phyloP scores from a whole-genome alignment of 257 asterid genomes.

The Fraxinus cuspidata region DNA sequence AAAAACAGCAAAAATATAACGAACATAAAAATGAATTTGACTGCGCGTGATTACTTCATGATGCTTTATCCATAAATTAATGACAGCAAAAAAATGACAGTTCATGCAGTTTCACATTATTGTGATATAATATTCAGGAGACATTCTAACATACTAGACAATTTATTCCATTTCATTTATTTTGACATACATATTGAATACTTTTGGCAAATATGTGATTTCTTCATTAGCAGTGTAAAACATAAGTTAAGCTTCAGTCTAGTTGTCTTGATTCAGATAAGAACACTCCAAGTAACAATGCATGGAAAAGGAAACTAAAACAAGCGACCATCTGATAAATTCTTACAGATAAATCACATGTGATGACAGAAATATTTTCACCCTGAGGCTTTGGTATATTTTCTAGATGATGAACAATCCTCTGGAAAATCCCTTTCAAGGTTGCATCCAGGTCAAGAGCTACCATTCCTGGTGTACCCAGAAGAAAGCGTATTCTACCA shows the following conservation, averaged over 20 bases:
- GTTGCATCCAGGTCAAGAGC: constrained; percentile 94
- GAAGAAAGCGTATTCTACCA: constrained; percentile 94
- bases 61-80: constrained; percentile 13
- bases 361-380: constrained; percentile 80
- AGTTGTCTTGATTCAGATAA: constrained; percentile 10
- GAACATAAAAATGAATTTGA: neutral
- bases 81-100: neutral
- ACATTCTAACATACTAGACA: constrained; percentile 13
- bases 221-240: constrained; percentile 8
- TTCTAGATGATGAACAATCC: constrained; percentile 91
- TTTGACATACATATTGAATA: neutral
- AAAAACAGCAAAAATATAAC: neutral
- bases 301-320: constrained; percentile 21
- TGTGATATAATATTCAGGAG: neutral
- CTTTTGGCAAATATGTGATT: neutral
- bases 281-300: neutral
- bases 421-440: constrained; percentile 86
- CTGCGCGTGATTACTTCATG: neutral
- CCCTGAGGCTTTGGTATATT: constrained; percentile 94
- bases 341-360: constrained; percentile 94
- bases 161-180: constrained; percentile 18
- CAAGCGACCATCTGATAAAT: constrained; percentile 19
- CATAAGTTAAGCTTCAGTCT: constrained; percentile 19
- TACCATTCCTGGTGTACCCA: constrained; percentile 99
- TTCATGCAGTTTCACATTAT: constrained; percentile 3